phyloP scores from a whole-genome alignment of 179 eudicot species.

The Patellifolia procumbens region DNA sequence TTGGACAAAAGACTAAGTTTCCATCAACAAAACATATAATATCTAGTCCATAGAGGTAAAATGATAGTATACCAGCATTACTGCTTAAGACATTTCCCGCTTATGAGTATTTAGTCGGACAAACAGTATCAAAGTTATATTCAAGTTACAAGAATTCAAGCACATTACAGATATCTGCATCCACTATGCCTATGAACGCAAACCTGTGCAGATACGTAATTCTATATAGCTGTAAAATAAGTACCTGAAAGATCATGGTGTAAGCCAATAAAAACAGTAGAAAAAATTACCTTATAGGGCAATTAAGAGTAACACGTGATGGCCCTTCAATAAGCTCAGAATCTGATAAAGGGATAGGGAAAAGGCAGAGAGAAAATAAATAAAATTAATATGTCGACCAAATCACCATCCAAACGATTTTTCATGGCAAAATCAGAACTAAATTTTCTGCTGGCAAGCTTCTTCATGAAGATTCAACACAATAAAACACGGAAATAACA shows the following conservation, averaged over 20 bases:
- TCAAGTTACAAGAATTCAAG: neutral
- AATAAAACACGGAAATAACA: neutral
- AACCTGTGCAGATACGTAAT: neutral
- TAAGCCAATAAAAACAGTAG: neutral
- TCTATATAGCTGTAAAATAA: neutral
- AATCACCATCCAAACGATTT: neutral
- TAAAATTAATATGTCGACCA: neutral
- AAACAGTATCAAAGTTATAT: neutral
- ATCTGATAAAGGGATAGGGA: constrained; percentile 43
- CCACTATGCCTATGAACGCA: neutral
- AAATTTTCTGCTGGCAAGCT: neutral
- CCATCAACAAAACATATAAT: neutral
- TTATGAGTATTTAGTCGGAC: neutral
- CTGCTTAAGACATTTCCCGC: no score
- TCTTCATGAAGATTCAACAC: neutral
- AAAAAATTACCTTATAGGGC: constrained; percentile 79
- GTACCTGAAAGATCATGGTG: neutral
- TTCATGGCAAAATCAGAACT: neutral
- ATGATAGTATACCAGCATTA: neutral
- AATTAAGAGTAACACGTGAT: constrained; percentile 73
- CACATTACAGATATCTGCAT: neutral
- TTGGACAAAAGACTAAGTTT: neutral
- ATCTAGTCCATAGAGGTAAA: neutral
- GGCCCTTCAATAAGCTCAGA: constrained; percentile 82
- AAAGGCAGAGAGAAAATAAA: constrained; percentile 13